A percentile compares a stretch with the other conserved stretches of the same genome.
These are phyloP conservation scores for Agrostemma githago DNA, from an alignment of 148 eudicot genomes.

Conservation along the genomic window DNA sequence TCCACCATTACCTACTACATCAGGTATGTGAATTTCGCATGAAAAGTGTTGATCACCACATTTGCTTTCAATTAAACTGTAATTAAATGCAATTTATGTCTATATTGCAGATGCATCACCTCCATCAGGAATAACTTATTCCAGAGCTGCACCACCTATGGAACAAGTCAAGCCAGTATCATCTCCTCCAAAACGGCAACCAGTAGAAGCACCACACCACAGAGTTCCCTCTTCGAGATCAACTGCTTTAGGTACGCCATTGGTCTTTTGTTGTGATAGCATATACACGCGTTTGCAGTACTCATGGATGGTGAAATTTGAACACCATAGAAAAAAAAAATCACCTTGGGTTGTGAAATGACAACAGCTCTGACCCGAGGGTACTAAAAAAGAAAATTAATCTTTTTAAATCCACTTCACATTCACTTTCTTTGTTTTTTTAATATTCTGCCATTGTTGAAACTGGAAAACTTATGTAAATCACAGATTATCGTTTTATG, in stretches of 20 bases:
- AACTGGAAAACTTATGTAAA: neutral
- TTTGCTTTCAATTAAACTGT: neutral
- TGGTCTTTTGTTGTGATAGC: conserved; percentile 8
- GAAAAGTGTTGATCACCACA: neutral
- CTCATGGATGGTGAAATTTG: neutral
- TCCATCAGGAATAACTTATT: conserved; percentile 19
- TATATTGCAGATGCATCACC: conserved; percentile 19
- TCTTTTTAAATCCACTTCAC: too few species aligned
- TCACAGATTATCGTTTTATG: neutral
- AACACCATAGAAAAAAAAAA: too few species aligned
- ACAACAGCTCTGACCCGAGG: too few species aligned
- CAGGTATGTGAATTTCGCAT: conserved; percentile 37
- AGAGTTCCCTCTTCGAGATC: conserved; percentile 18
- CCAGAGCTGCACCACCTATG: conserved; percentile 25
- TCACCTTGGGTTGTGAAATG: too few species aligned
- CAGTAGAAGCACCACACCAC: conserved; percentile 28
- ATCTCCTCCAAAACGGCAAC: conserved; percentile 23
- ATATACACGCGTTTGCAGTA: neutral
- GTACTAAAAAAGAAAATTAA: too few species aligned
- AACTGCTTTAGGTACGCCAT: conserved; percentile 25
- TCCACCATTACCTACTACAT: conserved; percentile 28
- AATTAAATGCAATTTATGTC: neutral
- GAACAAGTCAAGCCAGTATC: conserved; percentile 18
- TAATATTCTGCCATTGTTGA: neutral
- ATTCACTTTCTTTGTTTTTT: too few species aligned